These are phyloP conservation scores for Aspergillus hancockii DNA, from an alignment of 495 filamentous ascomycete genomes.

Conservation along the genomic window DNA sequence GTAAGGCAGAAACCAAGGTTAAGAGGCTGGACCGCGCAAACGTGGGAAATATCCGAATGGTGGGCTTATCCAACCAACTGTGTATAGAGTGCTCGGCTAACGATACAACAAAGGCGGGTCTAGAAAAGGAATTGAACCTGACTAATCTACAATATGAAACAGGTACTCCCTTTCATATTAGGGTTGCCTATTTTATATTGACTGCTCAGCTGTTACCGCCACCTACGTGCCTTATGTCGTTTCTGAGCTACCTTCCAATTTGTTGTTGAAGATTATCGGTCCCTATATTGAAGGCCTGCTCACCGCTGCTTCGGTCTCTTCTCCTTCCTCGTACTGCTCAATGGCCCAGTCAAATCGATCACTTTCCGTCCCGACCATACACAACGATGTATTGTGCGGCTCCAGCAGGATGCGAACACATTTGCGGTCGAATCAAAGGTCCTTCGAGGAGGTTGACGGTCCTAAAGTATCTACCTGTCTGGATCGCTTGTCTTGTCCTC, in stretches of 20 bases:
- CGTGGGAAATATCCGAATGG: constrained; percentile 16
- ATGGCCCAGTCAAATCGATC: neutral
- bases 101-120: too few relatives aligned
- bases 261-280: constrained; percentile 16
- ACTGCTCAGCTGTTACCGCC: constrained; percentile 14
- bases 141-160: constrained; percentile 14
- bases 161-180: too few relatives aligned
- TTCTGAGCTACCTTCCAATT: constrained; percentile 18
- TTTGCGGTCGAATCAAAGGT: constrained; percentile 5
- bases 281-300: constrained; percentile 15
- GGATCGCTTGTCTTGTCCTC: constrained; percentile 1
- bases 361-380: constrained; percentile 11
- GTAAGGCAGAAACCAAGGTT: too few relatives aligned
- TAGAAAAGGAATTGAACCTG: constrained; percentile 15
- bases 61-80: too few relatives aligned
- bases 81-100: too few relatives aligned
- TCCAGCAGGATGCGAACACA: constrained; percentile 11
- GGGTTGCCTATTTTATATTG: neutral
- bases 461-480: constrained; percentile 7
- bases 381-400: constrained; percentile 5
- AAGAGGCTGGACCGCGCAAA: constrained; percentile 19
- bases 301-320: constrained; percentile 19
- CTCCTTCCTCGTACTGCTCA: constrained; percentile 10
- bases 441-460: constrained; percentile 8
- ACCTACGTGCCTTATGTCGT: constrained; percentile 17